These are phyloP conservation scores for Camelina sativa DNA, from an alignment of 345 rosid genomes.

Conservation along the genomic window DNA sequence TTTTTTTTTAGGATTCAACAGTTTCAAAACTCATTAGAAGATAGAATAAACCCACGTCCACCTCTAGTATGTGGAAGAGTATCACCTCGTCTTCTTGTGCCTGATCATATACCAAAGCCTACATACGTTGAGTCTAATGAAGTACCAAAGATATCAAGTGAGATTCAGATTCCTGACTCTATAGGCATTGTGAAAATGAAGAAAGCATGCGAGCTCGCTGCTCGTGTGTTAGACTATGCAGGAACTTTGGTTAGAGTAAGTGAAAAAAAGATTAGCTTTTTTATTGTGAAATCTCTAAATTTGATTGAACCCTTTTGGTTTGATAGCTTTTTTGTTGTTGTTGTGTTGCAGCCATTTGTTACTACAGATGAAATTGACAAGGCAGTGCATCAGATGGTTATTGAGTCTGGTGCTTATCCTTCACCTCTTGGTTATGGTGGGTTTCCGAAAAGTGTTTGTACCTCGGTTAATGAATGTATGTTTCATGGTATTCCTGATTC, in stretches of 20 bases:
- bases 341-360: constrained; percentile 67
- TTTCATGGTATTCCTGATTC: constrained; percentile 96
- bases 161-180: constrained; percentile 71
- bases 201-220: constrained; percentile 87
- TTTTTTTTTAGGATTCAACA: constrained; percentile 54
- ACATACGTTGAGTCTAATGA: constrained; percentile 54
- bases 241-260: constrained; percentile 79
- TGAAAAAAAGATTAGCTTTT: constrained; percentile 26
- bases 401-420: constrained; percentile 91
- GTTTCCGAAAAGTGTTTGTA: constrained; percentile 88
- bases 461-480: constrained; percentile 95
- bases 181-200: constrained; percentile 70
- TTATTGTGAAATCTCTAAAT: background rate
- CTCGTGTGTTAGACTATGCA: constrained; percentile 74
- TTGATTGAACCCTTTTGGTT: background rate
- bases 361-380: constrained; percentile 88
- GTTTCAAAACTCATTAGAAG: constrained; percentile 45
- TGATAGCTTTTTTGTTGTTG: background rate
- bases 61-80: constrained; percentile 78
- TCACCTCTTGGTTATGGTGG: constrained; percentile 98
- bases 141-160: constrained; percentile 63
- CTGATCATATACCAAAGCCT: constrained; percentile 74
- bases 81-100: constrained; percentile 68
- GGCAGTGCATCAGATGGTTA: constrained; percentile 83
- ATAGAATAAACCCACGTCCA: constrained; percentile 51